Evolutionary conservation across 345 rosid genomes (phyloP).

Genomic region (Capsella bursapastoris): DNA sequence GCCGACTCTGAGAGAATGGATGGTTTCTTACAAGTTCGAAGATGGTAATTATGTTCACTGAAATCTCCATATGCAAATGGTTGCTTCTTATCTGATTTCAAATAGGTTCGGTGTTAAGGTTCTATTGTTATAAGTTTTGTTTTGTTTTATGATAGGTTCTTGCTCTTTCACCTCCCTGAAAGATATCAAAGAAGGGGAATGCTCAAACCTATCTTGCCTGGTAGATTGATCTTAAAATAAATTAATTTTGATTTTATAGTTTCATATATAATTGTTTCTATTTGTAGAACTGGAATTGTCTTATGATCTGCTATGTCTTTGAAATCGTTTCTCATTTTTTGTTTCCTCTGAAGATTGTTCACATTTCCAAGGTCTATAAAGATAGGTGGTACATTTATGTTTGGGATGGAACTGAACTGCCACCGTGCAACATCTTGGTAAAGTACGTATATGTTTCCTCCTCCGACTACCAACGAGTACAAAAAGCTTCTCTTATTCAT

Average conservation of each 20-base stretch:
- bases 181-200: constrained; percentile 40
- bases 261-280: neutral
- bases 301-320: constrained; percentile 2
- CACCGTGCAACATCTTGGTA: constrained; percentile 29
- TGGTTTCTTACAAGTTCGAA: constrained; percentile 9
- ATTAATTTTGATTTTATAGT: neutral
- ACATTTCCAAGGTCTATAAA: constrained; percentile 28
- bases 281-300: neutral
- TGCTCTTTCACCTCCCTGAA: constrained; percentile 37
- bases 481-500: neutral
- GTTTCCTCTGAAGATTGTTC: constrained; percentile 31
- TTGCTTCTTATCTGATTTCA: neutral
- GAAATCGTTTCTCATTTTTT: constrained; percentile 22
- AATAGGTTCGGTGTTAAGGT: neutral
- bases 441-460: constrained; percentile 27
- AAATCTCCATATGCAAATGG: constrained; percentile 5
- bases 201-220: constrained; percentile 23
- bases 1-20: constrained; percentile 34
- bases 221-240: neutral
- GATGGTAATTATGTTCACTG: constrained; percentile 33
- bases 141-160: constrained; percentile 32
- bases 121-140: neutral
- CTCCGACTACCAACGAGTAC: neutral
- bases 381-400: constrained; percentile 31
- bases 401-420: constrained; percentile 45